phyloP scores from a whole-genome alignment of 2,329 filamentous ascomycete species.

The Echinosphaeria canescens region DNA sequence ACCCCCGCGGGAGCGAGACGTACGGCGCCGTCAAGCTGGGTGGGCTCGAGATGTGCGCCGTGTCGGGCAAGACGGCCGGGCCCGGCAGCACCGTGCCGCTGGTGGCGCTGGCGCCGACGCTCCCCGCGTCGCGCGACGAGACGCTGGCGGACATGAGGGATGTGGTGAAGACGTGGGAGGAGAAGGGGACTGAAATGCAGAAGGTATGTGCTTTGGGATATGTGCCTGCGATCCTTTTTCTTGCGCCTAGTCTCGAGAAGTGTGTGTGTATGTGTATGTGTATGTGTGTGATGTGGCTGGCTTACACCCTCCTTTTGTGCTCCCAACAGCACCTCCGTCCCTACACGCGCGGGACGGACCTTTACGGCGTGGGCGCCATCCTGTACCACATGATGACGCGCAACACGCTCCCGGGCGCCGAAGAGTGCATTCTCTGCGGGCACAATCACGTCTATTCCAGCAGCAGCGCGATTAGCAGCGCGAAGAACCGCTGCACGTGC shows the following conservation, averaged over 20 bases:
- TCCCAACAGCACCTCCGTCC: conserved; percentile 3
- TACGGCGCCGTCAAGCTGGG: conserved; percentile 33
- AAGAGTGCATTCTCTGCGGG: conserved; percentile 8
- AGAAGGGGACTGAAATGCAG: conserved; percentile 1
- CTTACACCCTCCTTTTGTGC: too few species aligned
- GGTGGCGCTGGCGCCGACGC: conserved; percentile 7
- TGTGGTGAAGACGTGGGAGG: conserved; percentile 1
- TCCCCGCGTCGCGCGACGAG: conserved; percentile 2
- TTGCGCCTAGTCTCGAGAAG: too few species aligned
- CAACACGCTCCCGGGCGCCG: conserved; percentile 7
- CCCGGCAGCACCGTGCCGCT: conserved; percentile 1
- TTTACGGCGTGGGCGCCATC: conserved; percentile 14
- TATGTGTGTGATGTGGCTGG: too few species aligned
- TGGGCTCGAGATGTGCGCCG: conserved; percentile 16
- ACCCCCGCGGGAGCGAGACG: conserved; percentile 21
- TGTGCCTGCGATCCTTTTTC: too few species aligned
- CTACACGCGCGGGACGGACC: conserved; percentile 15
- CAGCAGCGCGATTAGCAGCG: background rate
- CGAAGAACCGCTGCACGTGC: background rate
- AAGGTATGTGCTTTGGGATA: conserved; percentile 2
- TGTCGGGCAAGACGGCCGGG: too few species aligned
- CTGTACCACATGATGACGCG: conserved; percentile 20
- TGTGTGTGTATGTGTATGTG: too few species aligned
- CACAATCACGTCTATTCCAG: background rate
- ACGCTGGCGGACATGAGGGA: conserved; percentile 3